Evolutionary conservation across 495 filamentous ascomycete genomes (phyloP).

Genomic region (Venustampulla echinocandica): DNA sequence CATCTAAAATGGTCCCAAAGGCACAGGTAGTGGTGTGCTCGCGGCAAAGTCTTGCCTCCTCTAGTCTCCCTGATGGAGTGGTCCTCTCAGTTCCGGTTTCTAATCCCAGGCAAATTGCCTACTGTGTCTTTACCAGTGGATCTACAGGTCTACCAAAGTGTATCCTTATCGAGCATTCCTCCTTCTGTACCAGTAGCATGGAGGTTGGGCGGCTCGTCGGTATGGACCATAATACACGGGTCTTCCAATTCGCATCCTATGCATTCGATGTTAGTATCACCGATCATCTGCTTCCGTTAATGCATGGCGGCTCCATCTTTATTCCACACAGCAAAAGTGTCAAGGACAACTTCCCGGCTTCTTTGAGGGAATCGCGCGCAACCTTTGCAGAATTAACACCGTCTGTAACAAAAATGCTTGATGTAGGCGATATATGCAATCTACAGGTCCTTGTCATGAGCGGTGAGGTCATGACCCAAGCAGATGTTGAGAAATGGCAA

Average conservation of each 20-base stretch:
- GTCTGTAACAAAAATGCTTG: conserved; percentile 25
- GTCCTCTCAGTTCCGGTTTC: too few species aligned
- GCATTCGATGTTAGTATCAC: conserved; percentile 76
- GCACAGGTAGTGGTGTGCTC: too few species aligned
- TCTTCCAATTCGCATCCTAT: conserved; percentile 9
- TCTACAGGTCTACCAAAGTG: conserved; percentile 35
- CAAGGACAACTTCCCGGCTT: conserved; percentile 28
- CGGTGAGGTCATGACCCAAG: background rate
- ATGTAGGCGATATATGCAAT: background rate
- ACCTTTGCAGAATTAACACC: conserved; percentile 33
- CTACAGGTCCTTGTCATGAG: background rate
- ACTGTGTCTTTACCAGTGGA: background rate
- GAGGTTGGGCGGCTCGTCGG: conserved; percentile 40
- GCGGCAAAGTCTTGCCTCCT: too few species aligned
- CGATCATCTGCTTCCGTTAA: conserved; percentile 70
- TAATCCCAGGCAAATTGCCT: too few species aligned
- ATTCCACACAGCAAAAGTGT: conserved; percentile 35
- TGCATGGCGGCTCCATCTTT: conserved; percentile 48
- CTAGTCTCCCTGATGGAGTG: too few species aligned
- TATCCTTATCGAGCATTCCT: conserved; percentile 15
- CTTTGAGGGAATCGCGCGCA: conserved; percentile 27
- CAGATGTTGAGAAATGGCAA: background rate
- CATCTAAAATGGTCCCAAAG: too few species aligned
- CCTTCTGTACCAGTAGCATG: conserved; percentile 19
- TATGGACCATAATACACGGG: conserved; percentile 26